Evolutionary conservation across 371 early-diverging fungal genomes (phyloP), one percentile per base, ranked within the genome.

Genomic region (Mucor irregularis): DNA sequence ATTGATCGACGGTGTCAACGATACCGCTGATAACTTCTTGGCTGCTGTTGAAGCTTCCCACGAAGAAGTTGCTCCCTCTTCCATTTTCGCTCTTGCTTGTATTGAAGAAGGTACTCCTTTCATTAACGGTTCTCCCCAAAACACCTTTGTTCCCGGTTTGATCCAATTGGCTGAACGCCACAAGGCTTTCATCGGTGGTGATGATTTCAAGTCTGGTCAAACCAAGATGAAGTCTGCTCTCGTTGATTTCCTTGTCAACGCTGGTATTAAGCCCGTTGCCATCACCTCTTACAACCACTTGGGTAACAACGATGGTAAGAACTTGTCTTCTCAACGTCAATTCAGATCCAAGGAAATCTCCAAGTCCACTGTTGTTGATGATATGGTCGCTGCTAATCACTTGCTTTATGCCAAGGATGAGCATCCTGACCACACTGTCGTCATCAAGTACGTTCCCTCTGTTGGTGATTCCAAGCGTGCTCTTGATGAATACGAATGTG

Each of bases 121-220:
- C 76, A 90, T 98, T 82, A 98, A 98, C 80, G 98, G 98, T 24
- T 91, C 92, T 40, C 98, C 98, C 44, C 98, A 98, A 74, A 98
- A 98, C 89, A 96, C 98, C 53, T 94, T 98, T 71, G 96, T 96
- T 26, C 96, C 96, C 17, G 97, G 97, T 61, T 85, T 88, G 52
- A 78, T 96, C 25, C 86, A 88, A 62, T 83, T 97, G 22, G 96
- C 97, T 53, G 91, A 92, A 69, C 88, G 87, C 49, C 77, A 95
- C 61, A 82, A 81, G 58, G 90, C 91, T 44, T 90, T 92, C 69
- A 90, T 98, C 58, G 98, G 94, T 64, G 98, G 98, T 62, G 97
- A 97, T 73, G 98, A 98, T 78, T 98, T 98, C 90, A 98, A 98
- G 86, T 90, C 91, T 46, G 98, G 98, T 26, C 98, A 98, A 73